Evolutionary conservation across 2,329 filamentous ascomycete species (phyloP), one percentile per base, ranked within the genome.

Genomic region (Claviceps paspali): DNA sequence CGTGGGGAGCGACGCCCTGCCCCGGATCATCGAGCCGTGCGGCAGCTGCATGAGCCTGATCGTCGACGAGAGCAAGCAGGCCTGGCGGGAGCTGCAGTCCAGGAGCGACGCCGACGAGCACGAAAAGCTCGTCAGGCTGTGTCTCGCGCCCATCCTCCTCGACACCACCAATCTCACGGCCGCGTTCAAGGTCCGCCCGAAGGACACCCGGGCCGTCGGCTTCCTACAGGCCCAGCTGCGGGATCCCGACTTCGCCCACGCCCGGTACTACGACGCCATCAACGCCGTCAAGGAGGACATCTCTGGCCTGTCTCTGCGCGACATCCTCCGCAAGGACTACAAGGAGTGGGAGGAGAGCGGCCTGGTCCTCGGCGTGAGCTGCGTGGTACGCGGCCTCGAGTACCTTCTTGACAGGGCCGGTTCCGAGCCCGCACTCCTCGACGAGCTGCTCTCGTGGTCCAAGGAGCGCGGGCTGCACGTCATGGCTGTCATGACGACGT

Each of bases 241-340:
- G n/a, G 53, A 53, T 47, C 34, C 49, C 26, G 7, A 42, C 40
- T 83, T 75, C 47, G 61, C 73, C 38, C 62, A 71, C 6, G 53
- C 60, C 0, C 51, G 42, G 3, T 83, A 78, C 53, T 83, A 72
- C 51, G 53, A 66, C 4, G 60, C 72, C 38, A 67, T 87, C 19
- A 63, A 65, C 1, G 56, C 56, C 5, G 76, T 82, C 5, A 87
- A 87, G 55, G 69, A 74, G 43, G 71, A 85, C 45, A 66, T 91
- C 36, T 70, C 67, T 3, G 47, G 52, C 0, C 58, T 91, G 32
- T 62, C 59, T 27, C 56, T 85, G 45, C 60, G 68, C 17, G 82
- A 87, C 47, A 68, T 87, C 28, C 57, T 88, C 36, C 67, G 80
- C 44, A 88, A 88, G 55, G 83, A 92, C 58, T 92, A 87, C 59